Conservation (phyloP, 331 rosid species). For the Rhamnella rubrinervis region DNA sequence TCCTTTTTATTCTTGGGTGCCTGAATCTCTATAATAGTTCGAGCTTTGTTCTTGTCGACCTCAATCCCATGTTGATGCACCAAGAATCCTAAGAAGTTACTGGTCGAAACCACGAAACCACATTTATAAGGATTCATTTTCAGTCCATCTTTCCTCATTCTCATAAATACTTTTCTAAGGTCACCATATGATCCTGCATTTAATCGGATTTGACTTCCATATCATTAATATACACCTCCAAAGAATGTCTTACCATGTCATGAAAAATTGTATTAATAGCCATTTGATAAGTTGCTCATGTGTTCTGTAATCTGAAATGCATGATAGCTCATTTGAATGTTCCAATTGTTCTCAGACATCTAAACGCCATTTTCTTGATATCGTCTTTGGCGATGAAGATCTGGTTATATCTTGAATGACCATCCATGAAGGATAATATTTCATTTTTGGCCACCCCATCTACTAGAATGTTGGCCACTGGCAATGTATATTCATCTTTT, state of each 20-base stretch:
- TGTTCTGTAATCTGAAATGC: too few species aligned
- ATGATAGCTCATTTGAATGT: too few species aligned
- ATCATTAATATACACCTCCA: not conserved
- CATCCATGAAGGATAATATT: too few species aligned
- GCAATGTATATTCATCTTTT: not conserved
- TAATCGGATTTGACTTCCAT: not conserved
- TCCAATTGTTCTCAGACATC: too few species aligned
- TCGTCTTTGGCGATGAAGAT: too few species aligned
- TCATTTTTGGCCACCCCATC: too few species aligned
- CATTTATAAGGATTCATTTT: slow-evolving; percentile 3
- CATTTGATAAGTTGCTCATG: too few species aligned
- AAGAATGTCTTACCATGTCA: not conserved
- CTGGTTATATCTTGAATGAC: too few species aligned
- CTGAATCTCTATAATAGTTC: too few species aligned
- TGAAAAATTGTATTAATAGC: not conserved
- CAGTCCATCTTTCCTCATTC: not conserved
- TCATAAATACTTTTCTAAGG: not conserved
- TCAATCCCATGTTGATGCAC: not conserved
- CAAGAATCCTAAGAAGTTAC: not conserved
- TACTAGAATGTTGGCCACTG: too few species aligned
- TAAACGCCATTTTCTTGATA: too few species aligned
- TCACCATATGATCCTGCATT: not conserved
- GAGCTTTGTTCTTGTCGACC: not conserved
- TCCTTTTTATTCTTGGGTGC: too few species aligned
- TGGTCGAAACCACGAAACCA: not conserved